These are phyloP conservation scores for Candida succiphila DNA, from an alignment of 805 yeast genomes.

Conservation along the genomic window DNA sequence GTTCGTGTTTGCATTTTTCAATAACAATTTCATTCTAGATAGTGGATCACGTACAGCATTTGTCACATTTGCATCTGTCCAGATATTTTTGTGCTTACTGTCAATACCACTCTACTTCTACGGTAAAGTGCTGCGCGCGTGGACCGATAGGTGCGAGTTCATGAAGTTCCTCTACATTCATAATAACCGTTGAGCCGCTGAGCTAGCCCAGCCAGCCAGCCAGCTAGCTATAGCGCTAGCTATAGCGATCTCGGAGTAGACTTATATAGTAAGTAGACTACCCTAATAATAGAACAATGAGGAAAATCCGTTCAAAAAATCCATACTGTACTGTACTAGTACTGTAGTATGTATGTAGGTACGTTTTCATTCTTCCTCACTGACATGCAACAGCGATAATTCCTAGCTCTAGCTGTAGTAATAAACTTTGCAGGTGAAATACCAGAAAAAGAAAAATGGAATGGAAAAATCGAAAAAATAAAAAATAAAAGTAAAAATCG, in stretches of 20 bases:
- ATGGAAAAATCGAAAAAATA: too few species aligned
- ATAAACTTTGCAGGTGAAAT: too few species aligned
- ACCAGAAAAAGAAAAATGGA: too few species aligned
- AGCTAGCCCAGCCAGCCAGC: neutral
- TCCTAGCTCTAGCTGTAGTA: too few species aligned
- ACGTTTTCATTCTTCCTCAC: too few species aligned
- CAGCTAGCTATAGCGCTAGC: neutral
- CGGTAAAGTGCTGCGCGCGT: slow-evolving; percentile 40
- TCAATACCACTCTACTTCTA: slow-evolving; percentile 44
- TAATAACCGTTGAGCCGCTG: slow-evolving; percentile 1
- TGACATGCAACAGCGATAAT: too few species aligned
- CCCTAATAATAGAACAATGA: too few species aligned
- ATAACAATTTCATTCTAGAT: slow-evolving; percentile 31
- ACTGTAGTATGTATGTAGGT: too few species aligned
- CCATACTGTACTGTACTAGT: too few species aligned
- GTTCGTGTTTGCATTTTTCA: slow-evolving; percentile 46
- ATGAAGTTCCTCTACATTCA: slow-evolving; percentile 26
- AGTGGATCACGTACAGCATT: slow-evolving; percentile 37
- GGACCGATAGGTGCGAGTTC: slow-evolving; percentile 39
- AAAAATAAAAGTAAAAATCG: too few species aligned
- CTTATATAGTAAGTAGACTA: too few species aligned
- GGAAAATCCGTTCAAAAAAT: too few species aligned
- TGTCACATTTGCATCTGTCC: slow-evolving; percentile 42
- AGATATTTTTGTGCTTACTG: slow-evolving; percentile 34
- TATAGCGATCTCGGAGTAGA: neutral